phyloP scores from a whole-genome alignment of 257 asterid genomes.

The Capsicum baccatum region DNA sequence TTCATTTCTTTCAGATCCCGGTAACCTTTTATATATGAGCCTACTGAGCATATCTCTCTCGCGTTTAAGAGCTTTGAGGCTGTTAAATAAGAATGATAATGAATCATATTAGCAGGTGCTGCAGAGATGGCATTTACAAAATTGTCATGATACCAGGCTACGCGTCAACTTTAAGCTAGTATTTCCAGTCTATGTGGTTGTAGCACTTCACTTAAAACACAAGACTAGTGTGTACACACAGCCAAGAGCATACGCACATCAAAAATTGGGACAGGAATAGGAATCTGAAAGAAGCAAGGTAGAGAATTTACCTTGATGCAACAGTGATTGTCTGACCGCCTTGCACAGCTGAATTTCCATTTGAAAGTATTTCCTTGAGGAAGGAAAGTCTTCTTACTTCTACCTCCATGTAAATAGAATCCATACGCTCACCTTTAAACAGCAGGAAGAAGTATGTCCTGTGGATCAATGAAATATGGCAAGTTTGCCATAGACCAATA shows the following conservation, averaged over 20 bases:
- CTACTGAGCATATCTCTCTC: constrained; percentile 54
- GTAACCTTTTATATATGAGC: constrained; percentile 45
- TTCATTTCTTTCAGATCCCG: constrained; percentile 43
- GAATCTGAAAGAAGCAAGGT: not conserved
- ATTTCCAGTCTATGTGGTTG: not conserved
- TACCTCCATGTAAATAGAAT: constrained; percentile 63
- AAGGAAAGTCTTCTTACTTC: constrained; percentile 56
- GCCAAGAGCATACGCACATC: not conserved
- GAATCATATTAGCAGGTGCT: not conserved
- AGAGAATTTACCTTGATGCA: constrained; percentile 46
- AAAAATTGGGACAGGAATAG: not conserved
- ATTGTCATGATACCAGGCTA: not conserved
- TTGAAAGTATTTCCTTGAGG: constrained; percentile 49
- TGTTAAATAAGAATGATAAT: constrained; percentile 33
- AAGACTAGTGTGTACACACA: not conserved
- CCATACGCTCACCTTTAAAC: constrained; percentile 54
- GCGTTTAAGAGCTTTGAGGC: constrained; percentile 49
- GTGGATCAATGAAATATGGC: constrained; percentile 56
- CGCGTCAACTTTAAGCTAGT: not conserved
- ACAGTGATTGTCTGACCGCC: constrained; percentile 48
- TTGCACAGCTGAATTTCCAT: constrained; percentile 46
- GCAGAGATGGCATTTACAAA: constrained; percentile 2
- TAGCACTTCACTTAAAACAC: not conserved
- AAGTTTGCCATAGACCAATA: constrained; percentile 54
- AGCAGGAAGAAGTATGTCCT: constrained; percentile 62